These are phyloP conservation scores for Podaxis sp. DNA, from an alignment of 768 basidiomycete genomes.

Conservation along the genomic window DNA sequence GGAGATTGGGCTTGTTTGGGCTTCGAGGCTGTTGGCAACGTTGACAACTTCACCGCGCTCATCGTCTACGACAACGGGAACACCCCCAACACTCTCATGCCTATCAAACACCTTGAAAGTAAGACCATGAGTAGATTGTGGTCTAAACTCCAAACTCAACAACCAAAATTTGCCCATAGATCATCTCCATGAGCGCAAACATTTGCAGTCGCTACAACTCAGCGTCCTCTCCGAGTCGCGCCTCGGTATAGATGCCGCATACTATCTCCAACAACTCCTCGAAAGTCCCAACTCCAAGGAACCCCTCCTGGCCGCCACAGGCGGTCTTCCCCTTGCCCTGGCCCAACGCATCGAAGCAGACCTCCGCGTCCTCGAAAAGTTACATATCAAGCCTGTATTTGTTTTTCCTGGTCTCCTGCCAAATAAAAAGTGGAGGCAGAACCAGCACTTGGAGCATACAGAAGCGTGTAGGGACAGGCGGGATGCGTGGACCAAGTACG, in stretches of 20 bases:
- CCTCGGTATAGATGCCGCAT: slow-evolving; percentile 93
- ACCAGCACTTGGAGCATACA: slow-evolving; percentile 52
- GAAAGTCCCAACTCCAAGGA: slow-evolving; percentile 79
- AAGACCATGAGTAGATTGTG: slow-evolving; percentile 23
- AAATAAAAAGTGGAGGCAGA: slow-evolving; percentile 68
- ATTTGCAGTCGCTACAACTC: slow-evolving; percentile 79
- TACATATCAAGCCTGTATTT: slow-evolving; percentile 97
- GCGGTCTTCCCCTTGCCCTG: slow-evolving; percentile 89
- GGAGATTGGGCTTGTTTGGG: slow-evolving; percentile 22
- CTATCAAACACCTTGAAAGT: slow-evolving; percentile 86
- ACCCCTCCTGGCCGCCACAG: slow-evolving; percentile 91
- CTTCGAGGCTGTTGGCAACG: slow-evolving; percentile 34
- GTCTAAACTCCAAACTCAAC: slow-evolving; percentile 2
- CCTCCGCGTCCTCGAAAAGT: slow-evolving; percentile 84
- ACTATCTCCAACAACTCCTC: slow-evolving; percentile 80
- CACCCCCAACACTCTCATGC: slow-evolving; percentile 43
- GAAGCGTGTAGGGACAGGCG: slow-evolving; percentile 75
- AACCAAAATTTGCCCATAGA: slow-evolving; percentile 40
- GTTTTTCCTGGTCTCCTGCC: slow-evolving; percentile 91
- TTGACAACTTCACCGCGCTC: slow-evolving; percentile 28
- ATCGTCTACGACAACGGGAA: slow-evolving; percentile 24
- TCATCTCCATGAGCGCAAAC: slow-evolving; percentile 86
- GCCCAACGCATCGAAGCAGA: slow-evolving; percentile 88
- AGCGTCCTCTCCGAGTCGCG: slow-evolving; percentile 85
- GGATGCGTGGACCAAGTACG: slow-evolving; percentile 93